Evolutionary conservation across 768 basidiomycete species (phyloP), one percentile per base, ranked within the genome.

Genomic region (Chlorophyllum brunneum): DNA sequence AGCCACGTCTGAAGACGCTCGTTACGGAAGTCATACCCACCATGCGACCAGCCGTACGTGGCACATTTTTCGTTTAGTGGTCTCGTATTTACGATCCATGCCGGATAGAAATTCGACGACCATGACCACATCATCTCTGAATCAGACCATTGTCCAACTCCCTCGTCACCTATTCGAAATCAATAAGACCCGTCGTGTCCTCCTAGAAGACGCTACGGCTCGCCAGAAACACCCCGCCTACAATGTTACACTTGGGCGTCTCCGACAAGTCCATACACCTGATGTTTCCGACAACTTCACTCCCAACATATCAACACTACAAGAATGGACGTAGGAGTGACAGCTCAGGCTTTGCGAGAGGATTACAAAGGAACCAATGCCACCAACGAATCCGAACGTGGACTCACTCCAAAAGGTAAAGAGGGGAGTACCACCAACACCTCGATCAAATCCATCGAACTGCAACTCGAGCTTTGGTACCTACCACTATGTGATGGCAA

Each of bases 271-370:
- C 7, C 75, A 84, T 51, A 44, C 75, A 1, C 77, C 92, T 46
- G 74, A 79, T 5, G 70, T 76, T 24, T 71, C 86, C 15, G 85
- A 65, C 23, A 67, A 69, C 7, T 67, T 82, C 47, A 71, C 70
- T 38, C 67, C 71, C 24, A 58, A 65, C 51, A 69, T 70, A 13
- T 30, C 41, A 7, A 76, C 81, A 56, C 69, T 95, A 22, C 82
- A 84, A 58, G 65, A 69, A 34, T 88, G 86, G 87, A 91, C 95
- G 88, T 92, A 86, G 86, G 70, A 80, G 5, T 95, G 92, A 93
- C 86, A 92, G 60, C 60, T 67, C 15, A 75, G 77, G 56, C 74
- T 94, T n/a, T 65, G 73, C 26, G 63, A 42, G 3, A 72, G 80
- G 4, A 65, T 88, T 4, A 70, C 73, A 47, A 61, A 0, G 84